Evolutionary conservation across 2,329 filamentous ascomycete species (phyloP), one percentile per base, ranked within the genome.

Genomic region (Coniella vitis): DNA sequence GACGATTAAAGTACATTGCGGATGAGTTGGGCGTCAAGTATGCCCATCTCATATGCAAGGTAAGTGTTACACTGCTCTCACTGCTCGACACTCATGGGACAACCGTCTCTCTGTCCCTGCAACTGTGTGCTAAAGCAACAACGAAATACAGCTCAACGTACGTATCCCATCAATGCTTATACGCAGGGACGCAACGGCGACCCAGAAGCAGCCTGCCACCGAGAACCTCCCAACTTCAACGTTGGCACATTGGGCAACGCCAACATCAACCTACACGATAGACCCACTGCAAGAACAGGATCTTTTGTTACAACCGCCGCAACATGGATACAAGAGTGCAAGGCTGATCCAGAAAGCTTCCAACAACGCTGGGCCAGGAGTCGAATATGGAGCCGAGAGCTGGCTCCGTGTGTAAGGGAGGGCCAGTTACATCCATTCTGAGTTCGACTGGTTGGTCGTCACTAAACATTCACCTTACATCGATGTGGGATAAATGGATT

Each of bases 131-230:
- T 29, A 31, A 9, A 32, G 25, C 8, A 37, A 20, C 13, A 16
- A 4, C 5, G 13, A 14, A 22, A 19, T 4, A 16, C 43, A 81
- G 78, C 68, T 81, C 45, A 71, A 78, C 58, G 62, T 82, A 45
- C 76, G 79, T 20, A 69, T 81, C 16, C 79, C 80, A 2, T 81
- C 77, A 1, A 82, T 83, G 79, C 69, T 81, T 53, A 81, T 83
- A 60, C 71, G 69, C 22, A 66, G 72, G 32, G 77, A 81, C 56
- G 69, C 69, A 4, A 61, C 78, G 9, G 68, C 76, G 65, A 67
- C 69, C 2, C 66, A 64, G 41, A 69, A 70, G 3, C 71, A 69
- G 47, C 65, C 68, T 5, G 60, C 65, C 43, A 64, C 65, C 7
- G 63, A 69, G 44, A 67, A 73, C 56, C 70, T 74, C 51, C 66